A percentile compares a stretch with the other conserved stretches of the same genome.
Conservation (phyloP, 2,329 filamentous ascomycete genomes). For the Pseudogymnoascus sp. region DNA sequence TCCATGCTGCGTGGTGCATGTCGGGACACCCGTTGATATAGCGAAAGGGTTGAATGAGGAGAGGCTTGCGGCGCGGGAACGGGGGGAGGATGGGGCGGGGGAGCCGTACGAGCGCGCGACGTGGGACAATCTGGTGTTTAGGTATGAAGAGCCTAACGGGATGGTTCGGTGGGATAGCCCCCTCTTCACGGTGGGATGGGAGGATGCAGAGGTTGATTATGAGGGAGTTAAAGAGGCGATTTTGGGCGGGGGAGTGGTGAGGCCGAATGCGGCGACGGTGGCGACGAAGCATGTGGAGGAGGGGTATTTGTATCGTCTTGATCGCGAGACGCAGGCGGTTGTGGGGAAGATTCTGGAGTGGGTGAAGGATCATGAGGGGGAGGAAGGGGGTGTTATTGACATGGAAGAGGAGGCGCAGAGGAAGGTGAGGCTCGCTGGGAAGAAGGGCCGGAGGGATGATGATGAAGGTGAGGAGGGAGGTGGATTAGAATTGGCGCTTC, state of each 20-base stretch:
- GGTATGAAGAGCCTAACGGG: conserved; percentile 78
- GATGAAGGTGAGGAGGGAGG: conserved; percentile 30
- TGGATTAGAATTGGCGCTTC: conserved; percentile 54
- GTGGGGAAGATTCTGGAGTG: conserved; percentile 61
- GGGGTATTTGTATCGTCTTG: conserved; percentile 73
- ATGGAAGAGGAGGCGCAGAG: conserved; percentile 30
- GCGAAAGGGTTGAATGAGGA: conserved; percentile 51
- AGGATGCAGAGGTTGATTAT: conserved; percentile 61
- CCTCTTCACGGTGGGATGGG: conserved; percentile 69
- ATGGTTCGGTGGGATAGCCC: conserved; percentile 82
- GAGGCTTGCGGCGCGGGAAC: conserved; percentile 35
- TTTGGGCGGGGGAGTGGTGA: conserved; percentile 47
- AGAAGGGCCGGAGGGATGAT: conserved; percentile 30
- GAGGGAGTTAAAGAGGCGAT: conserved; percentile 68
- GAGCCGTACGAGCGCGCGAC: conserved; percentile 22
- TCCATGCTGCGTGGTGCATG: conserved; percentile 63
- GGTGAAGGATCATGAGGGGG: conserved; percentile 54
- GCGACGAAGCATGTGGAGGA: conserved; percentile 52
- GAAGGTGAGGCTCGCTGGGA: conserved; percentile 51
- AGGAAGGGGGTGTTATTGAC: conserved; percentile 49
- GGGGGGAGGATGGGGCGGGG: conserved; percentile 26
- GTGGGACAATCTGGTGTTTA: conserved; percentile 41
- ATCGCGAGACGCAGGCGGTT: conserved; percentile 70
- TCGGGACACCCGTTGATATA: conserved; percentile 46
- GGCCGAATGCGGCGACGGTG: conserved; percentile 69